Evolutionary conservation across 768 basidiomycete species (phyloP), one percentile per base, ranked within the genome.

Genomic region (Russula sp.): DNA sequence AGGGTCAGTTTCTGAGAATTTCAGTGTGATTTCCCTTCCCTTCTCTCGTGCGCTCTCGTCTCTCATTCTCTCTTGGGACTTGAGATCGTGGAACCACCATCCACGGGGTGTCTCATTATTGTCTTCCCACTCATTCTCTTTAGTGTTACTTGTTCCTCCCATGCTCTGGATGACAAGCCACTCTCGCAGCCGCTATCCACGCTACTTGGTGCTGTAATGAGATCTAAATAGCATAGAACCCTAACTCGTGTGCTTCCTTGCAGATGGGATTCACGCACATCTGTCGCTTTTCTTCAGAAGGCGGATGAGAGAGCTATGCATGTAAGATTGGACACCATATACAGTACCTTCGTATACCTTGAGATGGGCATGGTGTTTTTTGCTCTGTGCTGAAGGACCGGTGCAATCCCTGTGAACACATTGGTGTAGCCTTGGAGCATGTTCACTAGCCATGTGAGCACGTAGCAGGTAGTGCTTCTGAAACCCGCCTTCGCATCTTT

Each of bases 311-410:
- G 11, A 7, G 16, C n/a, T 43, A n/a, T n/a, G 13, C 14, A 46
- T 2, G 22, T 18, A 38, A 35, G 11, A 39, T 78, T 56, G n/a
- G n/a, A n/a, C n/a, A n/a, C n/a, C n/a, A n/a, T n/a, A n/a, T n/a
- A n/a, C n/a, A n/a, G n/a, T 70, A 95, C 95, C 82, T 62, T 97
- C 87, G 67, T 99, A 97, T 0, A 82, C 85, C 74, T 89, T 96
- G 36, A 75, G 63, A 71, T 99, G 97, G 1, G 83, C 78, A 39
- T 81, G 83, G 3, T 97, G 77, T n/a, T 66, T 95, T 88, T 64
- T 90, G 88, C 54, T 82, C 87, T 5, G 90, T 93, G 22, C 77
- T 65, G 69, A 96, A 98, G 0, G 90, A 92, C 69, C 90, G 10
- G 75, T 77, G 70, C 97, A 98, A 18, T 81, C 86, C 42, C 79